These are phyloP conservation scores for Aspergillus calidoustus DNA, from an alignment of 2,329 filamentous ascomycete genomes.

Conservation along the genomic window DNA sequence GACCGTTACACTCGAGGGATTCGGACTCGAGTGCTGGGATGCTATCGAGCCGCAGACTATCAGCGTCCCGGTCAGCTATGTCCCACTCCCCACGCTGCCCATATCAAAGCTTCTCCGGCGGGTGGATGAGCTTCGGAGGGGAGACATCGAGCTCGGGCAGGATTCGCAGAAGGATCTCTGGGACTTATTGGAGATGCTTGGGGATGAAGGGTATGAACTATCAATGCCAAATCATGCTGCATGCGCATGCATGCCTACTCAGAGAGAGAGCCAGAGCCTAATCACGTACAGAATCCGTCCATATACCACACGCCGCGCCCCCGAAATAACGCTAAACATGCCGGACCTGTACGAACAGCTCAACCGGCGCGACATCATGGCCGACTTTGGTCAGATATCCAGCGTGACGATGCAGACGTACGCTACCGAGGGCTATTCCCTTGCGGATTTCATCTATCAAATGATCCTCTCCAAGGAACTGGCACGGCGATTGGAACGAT, in stretches of 20 bases:
- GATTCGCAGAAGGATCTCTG: neutral
- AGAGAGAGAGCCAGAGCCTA: no score
- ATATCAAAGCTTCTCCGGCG: neutral
- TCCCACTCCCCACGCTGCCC: neutral
- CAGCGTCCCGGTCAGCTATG: neutral
- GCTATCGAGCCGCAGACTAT: neutral
- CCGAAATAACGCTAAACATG: neutral
- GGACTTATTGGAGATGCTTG: neutral
- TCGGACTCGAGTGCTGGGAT: neutral
- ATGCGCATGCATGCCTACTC: no score
- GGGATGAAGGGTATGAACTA: neutral
- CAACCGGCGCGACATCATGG: neutral
- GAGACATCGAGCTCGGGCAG: neutral
- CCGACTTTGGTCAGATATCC: neutral
- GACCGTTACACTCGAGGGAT: neutral
- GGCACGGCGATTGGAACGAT: neutral
- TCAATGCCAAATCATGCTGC: no score
- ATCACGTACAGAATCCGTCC: neutral
- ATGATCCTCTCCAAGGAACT: neutral
- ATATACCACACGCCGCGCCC: neutral
- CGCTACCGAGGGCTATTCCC: neutral
- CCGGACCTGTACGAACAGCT: neutral
- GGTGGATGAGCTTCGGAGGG: neutral
- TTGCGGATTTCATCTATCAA: neutral
- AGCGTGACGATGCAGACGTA: neutral